Evolutionary conservation across 2,329 filamentous ascomycete species (phyloP).

Genomic region (Sporothrix luriei): DNA sequence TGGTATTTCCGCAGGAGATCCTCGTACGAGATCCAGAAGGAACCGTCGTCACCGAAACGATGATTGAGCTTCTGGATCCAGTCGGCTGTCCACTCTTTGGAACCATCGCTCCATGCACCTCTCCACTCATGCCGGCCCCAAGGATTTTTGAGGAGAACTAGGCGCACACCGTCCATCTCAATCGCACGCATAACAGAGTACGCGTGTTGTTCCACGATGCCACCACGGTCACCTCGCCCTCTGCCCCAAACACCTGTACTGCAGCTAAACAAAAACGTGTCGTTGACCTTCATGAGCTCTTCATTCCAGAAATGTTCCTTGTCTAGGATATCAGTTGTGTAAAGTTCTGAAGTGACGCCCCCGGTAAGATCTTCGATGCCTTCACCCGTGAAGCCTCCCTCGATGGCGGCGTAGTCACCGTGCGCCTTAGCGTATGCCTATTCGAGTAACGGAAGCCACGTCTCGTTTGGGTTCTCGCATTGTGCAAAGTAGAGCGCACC

Average conservation of each 20-base stretch:
- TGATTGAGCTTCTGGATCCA: constrained; percentile 60
- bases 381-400: constrained; percentile 63
- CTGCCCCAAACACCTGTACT: constrained; percentile 62
- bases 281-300: constrained; percentile 76
- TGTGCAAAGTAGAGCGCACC: constrained; percentile 71
- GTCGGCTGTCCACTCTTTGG: constrained; percentile 63
- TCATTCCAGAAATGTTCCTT: constrained; percentile 82
- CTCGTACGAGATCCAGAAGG: constrained; percentile 66
- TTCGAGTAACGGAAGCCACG: constrained; percentile 72
- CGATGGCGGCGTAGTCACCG: constrained; percentile 71
- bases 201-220: constrained; percentile 61
- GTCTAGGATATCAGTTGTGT: constrained; percentile 72
- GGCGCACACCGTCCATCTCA: constrained; percentile 52
- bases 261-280: constrained; percentile 78
- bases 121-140: constrained; percentile 66
- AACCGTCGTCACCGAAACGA: constrained; percentile 63
- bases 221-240: constrained; percentile 62
- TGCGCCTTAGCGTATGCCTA: constrained; percentile 77
- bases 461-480: constrained; percentile 70
- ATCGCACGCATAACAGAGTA: constrained; percentile 64
- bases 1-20: constrained; percentile 65
- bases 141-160: constrained; percentile 57
- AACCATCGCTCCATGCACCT: constrained; percentile 61
- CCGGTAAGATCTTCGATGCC: constrained; percentile 61
- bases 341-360: constrained; percentile 69